These are phyloP conservation scores for Vaucheria bursata DNA, from an alignment of 352 stramenopile species.

Conservation along the genomic window DNA sequence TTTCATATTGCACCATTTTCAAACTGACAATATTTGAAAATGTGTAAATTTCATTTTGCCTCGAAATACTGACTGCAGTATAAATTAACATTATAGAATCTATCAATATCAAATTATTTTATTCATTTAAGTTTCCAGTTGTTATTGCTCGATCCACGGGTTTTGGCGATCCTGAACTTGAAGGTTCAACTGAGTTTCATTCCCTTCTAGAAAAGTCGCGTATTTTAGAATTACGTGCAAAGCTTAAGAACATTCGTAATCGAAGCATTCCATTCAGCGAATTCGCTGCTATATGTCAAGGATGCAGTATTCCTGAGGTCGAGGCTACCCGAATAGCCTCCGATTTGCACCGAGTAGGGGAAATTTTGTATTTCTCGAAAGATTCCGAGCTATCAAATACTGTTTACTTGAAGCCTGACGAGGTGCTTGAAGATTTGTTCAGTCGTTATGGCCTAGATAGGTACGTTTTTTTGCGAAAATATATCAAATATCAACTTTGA, in stretches of 20 bases:
- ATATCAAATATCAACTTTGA: no score
- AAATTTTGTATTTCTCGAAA: conserved; percentile 21
- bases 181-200: conserved; percentile 10
- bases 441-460: conserved; percentile 17
- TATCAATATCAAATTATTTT: no score
- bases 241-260: conserved; percentile 15
- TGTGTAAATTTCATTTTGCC: no score
- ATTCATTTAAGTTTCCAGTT: not conserved
- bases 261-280: conserved; percentile 36
- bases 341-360: conserved; percentile 18
- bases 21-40: no score
- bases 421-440: conserved; percentile 34
- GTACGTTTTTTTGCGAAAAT: no score
- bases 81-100: no score
- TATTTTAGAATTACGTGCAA: conserved; percentile 19
- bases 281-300: conserved; percentile 25
- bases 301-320: conserved; percentile 25
- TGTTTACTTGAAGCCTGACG: conserved; percentile 25
- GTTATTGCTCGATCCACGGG: not conserved
- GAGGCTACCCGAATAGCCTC: conserved; percentile 16
- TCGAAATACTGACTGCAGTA: no score
- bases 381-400: conserved; percentile 17
- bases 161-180: not conserved
- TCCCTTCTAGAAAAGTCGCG: conserved; percentile 23
- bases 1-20: no score